These are phyloP conservation scores for Polytrichum formosum DNA, from an alignment of 225 moss, liverwort and hornwort species.

Conservation along the genomic window DNA sequence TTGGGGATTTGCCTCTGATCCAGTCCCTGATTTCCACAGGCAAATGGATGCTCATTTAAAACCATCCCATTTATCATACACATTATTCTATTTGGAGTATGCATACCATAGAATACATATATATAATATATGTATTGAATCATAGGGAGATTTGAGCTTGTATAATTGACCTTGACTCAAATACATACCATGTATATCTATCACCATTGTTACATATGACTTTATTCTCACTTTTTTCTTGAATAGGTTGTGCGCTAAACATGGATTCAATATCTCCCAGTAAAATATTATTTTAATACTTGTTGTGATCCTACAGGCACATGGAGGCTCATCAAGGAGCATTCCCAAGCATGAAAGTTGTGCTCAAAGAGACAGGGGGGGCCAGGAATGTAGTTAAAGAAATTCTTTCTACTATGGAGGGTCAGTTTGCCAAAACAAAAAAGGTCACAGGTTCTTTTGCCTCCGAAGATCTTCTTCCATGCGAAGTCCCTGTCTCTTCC, in stretches of 20 bases:
- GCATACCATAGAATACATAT: too few relatives aligned
- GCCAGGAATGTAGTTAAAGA: constrained; percentile 45
- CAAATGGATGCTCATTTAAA: not conserved
- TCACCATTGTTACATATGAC: too few relatives aligned
- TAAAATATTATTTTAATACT: not conserved
- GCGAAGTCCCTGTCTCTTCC: too few relatives aligned
- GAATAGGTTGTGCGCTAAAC: not conserved
- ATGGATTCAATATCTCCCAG: not conserved
- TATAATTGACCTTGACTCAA: too few relatives aligned
- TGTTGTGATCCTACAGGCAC: constrained; percentile 30
- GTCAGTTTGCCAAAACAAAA: constrained; percentile 13
- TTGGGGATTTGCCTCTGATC: too few relatives aligned
- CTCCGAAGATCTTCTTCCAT: too few relatives aligned
- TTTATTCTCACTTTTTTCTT: not conserved
- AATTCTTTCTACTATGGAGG: constrained; percentile 44
- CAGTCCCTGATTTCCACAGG: not conserved
- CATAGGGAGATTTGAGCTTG: too few relatives aligned
- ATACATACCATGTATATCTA: too few relatives aligned
- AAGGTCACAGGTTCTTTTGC: too few relatives aligned
- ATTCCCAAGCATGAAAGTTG: constrained; percentile 50
- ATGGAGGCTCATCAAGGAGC: constrained; percentile 52
- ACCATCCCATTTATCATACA: too few relatives aligned
- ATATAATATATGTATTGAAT: too few relatives aligned
- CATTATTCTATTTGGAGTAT: too few relatives aligned
- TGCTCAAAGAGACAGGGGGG: constrained; percentile 58